Percentiles rank a stretch among this genome's conserved stretches.
Evolutionary conservation across 192 early-diverging fungal species (phyloP).

Genomic region (Linnemannia schmuckeri): DNA sequence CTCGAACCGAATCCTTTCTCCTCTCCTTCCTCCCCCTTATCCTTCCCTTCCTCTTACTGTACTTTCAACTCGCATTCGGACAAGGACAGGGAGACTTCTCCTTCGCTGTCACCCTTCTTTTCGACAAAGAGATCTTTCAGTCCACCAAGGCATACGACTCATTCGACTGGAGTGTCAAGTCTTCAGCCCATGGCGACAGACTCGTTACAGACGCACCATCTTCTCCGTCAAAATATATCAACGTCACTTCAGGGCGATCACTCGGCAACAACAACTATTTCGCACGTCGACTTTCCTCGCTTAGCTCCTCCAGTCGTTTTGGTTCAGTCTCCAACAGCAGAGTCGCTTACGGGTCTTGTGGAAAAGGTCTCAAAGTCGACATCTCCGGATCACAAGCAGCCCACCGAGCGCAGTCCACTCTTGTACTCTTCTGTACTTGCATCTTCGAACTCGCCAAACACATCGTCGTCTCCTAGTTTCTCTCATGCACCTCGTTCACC

Average conservation of each 20-base stretch:
- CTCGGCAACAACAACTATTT: not conserved
- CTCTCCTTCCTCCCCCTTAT: slow-evolving; percentile 19
- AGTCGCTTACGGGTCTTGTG: slow-evolving; percentile 19
- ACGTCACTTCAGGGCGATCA: not conserved
- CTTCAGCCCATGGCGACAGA: slow-evolving; percentile 31
- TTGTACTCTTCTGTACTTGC: slow-evolving; percentile 42
- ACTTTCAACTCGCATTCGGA: slow-evolving; percentile 12
- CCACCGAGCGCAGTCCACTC: slow-evolving; percentile 12
- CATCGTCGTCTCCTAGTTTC: slow-evolving; percentile 7
- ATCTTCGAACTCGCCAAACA: slow-evolving; percentile 17
- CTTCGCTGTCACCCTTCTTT: slow-evolving; percentile 45
- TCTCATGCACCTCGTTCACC: slow-evolving; percentile 6
- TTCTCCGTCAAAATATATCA: slow-evolving; percentile 15
- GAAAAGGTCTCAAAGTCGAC: not conserved
- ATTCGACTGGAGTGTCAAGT: slow-evolving; percentile 7
- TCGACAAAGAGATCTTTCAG: slow-evolving; percentile 40
- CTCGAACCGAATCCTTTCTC: slow-evolving; percentile 29
- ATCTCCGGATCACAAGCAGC: not conserved
- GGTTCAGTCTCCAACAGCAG: slow-evolving; percentile 38
- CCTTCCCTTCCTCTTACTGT: slow-evolving; percentile 17
- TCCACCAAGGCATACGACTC: slow-evolving; percentile 15
- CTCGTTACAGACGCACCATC: slow-evolving; percentile 14
- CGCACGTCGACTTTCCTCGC: slow-evolving; percentile 29
- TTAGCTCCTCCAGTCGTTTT: slow-evolving; percentile 46
- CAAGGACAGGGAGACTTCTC: slow-evolving; percentile 34